Percentiles rank a stretch among this genome's conserved stretches.
phyloP scores from a whole-genome alignment of 2,329 filamentous ascomycete species.

The Microcyclosporella mali region DNA sequence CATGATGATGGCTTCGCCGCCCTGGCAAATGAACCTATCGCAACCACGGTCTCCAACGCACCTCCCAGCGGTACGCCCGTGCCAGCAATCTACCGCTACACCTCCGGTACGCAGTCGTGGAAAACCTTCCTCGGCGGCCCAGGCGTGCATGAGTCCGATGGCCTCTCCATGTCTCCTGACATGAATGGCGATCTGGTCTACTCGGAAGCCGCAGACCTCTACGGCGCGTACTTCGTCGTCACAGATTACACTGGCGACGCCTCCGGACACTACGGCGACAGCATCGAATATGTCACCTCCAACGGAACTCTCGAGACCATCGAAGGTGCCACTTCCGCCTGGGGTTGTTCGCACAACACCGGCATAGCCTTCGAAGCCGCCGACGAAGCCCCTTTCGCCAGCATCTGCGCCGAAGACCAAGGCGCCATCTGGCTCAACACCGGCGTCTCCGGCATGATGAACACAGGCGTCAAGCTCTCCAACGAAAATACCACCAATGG shows the following conservation, averaged over 20 bases:
- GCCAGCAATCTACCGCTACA: conserved; percentile 55
- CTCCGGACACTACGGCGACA: conserved; percentile 54
- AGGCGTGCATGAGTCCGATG: conserved; percentile 42
- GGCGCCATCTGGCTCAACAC: conserved; percentile 61
- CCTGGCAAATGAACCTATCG: conserved; percentile 52
- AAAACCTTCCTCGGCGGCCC: conserved; percentile 56
- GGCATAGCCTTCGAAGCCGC: conserved; percentile 58
- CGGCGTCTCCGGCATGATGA: conserved; percentile 50
- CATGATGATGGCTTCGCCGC: conserved; percentile 60
- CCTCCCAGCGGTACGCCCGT: conserved; percentile 47
- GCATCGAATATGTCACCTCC: conserved; percentile 46
- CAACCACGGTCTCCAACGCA: conserved; percentile 46
- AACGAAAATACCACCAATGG: conserved; percentile 59
- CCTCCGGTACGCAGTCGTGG: conserved; percentile 50
- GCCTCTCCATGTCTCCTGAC: conserved; percentile 50
- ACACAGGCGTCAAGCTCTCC: conserved; percentile 51
- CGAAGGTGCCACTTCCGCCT: conserved; percentile 48
- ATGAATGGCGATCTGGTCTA: conserved; percentile 59
- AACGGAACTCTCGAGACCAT: conserved; percentile 48
- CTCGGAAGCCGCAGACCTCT: conserved; percentile 50
- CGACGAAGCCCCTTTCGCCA: conserved; percentile 53
- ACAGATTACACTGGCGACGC: conserved; percentile 52
- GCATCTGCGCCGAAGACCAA: conserved; percentile 57
- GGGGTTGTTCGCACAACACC: conserved; percentile 60
- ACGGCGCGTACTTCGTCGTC: conserved; percentile 58